These are phyloP conservation scores for Dactylis glomerata DNA, from an alignment of 176 grass and related monocot genomes.

Conservation along the genomic window DNA sequence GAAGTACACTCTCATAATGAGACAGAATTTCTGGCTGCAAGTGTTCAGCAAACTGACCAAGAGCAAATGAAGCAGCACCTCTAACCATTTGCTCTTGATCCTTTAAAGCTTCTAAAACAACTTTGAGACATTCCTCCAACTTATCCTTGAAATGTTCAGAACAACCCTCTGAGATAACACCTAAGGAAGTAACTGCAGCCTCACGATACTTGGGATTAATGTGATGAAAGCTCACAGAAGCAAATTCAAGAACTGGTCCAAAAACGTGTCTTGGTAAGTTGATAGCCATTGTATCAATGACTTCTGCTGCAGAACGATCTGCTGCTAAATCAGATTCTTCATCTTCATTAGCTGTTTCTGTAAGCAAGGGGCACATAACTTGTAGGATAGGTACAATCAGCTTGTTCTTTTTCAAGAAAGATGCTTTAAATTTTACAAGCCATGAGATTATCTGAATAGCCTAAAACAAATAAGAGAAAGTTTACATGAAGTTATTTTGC, in stretches of 20 bases:
- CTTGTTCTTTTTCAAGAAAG: conserved; percentile 91
- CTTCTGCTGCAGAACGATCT: conserved; percentile 93
- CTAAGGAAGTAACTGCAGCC: conserved; percentile 84
- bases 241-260: conserved; percentile 77
- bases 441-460: conserved; percentile 99
- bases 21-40: conserved; percentile 92
- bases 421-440: conserved; percentile 95
- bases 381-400: conserved; percentile 87
- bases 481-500: conserved; percentile 7
- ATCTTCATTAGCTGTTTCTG: conserved; percentile 76
- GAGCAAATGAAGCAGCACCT: conserved; percentile 94
- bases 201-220: conserved; percentile 87
- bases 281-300: conserved; percentile 99
- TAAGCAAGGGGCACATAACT: conserved; percentile 97
- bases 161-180: conserved; percentile 95
- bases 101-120: conserved; percentile 93
- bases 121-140: conserved; percentile 76
- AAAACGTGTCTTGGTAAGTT: conserved; percentile 90
- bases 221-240: conserved; percentile 69
- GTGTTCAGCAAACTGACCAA: conserved; percentile 98
- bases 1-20: conserved; percentile 85
- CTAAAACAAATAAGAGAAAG: conserved; percentile 41
- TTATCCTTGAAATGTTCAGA: conserved; percentile 87
- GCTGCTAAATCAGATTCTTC: conserved; percentile 93
- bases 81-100: conserved; percentile 99